Evolutionary conservation across 2,329 filamentous ascomycete genomes (phyloP).

Genomic region (Fusarium decemcellulare): DNA sequence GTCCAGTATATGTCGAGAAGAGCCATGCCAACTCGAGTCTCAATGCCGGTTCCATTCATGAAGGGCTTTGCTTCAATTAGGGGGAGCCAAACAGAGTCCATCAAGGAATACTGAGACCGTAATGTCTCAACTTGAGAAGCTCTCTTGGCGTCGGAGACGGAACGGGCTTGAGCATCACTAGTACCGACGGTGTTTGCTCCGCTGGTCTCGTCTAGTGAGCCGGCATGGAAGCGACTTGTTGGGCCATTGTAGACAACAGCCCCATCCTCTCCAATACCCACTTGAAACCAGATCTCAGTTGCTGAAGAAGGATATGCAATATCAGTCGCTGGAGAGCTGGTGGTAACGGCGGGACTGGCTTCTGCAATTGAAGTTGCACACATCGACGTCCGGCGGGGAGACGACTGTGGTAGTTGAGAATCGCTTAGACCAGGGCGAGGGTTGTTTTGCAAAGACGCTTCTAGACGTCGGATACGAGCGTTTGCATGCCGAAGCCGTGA

Average conservation of each 20-base stretch:
- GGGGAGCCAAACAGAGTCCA: not conserved
- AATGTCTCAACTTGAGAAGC: not conserved
- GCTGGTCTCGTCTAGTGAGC: not conserved
- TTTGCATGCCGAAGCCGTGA: constrained; percentile 13
- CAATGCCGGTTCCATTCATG: constrained; percentile 31
- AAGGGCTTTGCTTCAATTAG: not conserved
- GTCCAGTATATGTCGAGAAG: constrained; percentile 43
- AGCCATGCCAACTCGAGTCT: constrained; percentile 20
- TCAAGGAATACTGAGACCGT: not conserved
- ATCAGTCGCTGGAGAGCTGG: not conserved
- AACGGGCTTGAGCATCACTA: not conserved
- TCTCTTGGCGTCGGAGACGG: not conserved
- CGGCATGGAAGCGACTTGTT: constrained; percentile 41
- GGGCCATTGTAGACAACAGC: constrained; percentile 41
- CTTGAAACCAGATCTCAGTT: constrained; percentile 36
- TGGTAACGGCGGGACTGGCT: not conserved
- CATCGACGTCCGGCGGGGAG: not conserved
- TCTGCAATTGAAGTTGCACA: not conserved
- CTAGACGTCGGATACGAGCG: constrained; percentile 12
- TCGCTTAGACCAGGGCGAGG: not conserved
- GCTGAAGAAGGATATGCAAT: constrained; percentile 2
- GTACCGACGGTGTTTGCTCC: not conserved
- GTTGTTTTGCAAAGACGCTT: not conserved
- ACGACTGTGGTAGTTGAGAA: not conserved
- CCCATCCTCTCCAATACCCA: constrained; percentile 40